A percentile compares a stretch with the other conserved stretches of the same genome.
These are phyloP conservation scores for Pyricularia pennisetigena DNA, from an alignment of 2,329 filamentous ascomycete species.

Conservation along the genomic window DNA sequence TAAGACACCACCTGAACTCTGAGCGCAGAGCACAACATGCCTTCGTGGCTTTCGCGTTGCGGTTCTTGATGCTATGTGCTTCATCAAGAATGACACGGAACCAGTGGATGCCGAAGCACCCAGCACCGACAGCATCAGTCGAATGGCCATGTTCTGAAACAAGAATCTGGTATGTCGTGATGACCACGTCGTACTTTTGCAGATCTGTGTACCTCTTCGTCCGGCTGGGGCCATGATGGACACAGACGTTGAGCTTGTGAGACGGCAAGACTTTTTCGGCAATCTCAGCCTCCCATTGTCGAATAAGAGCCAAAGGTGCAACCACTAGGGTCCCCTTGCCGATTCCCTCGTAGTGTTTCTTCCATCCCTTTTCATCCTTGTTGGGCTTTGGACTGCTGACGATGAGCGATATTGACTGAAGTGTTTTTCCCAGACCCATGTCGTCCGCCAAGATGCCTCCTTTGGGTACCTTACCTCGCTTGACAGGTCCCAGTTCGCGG, in stretches of 20 bases:
- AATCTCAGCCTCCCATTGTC: slow-evolving; percentile 95
- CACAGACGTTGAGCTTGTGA: slow-evolving; percentile 67
- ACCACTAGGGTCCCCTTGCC: slow-evolving; percentile 83
- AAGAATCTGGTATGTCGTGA: slow-evolving; percentile 93
- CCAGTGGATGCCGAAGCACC: slow-evolving; percentile 89
- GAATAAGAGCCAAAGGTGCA: slow-evolving; percentile 85
- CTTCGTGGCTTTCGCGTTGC: slow-evolving; percentile 90
- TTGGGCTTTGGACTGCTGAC: slow-evolving; percentile 63
- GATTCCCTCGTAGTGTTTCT: slow-evolving; percentile 58
- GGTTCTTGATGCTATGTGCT: slow-evolving; percentile 97
- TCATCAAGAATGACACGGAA: slow-evolving; percentile 93
- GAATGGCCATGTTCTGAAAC: slow-evolving; percentile 79
- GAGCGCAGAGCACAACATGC: slow-evolving; percentile 77
- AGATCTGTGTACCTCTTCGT: slow-evolving; percentile 71
- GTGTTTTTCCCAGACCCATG: slow-evolving; percentile 93
- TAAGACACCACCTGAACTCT: slow-evolving; percentile 92
- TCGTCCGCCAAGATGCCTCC: slow-evolving; percentile 95
- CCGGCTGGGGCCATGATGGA: slow-evolving; percentile 83
- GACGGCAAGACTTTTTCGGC: slow-evolving; percentile 64
- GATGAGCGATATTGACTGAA: slow-evolving; percentile 85
- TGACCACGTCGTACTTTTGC: slow-evolving; percentile 78
- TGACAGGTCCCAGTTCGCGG: slow-evolving; percentile 78
- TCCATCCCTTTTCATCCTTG: slow-evolving; percentile 48
- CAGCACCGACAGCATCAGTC: slow-evolving; percentile 58
- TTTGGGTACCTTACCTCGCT: slow-evolving; percentile 73